Percentiles rank a stretch among this genome's conserved stretches.
phyloP scores from a whole-genome alignment of 2,329 filamentous ascomycete genomes.

The Talaromyces pinophilus region DNA sequence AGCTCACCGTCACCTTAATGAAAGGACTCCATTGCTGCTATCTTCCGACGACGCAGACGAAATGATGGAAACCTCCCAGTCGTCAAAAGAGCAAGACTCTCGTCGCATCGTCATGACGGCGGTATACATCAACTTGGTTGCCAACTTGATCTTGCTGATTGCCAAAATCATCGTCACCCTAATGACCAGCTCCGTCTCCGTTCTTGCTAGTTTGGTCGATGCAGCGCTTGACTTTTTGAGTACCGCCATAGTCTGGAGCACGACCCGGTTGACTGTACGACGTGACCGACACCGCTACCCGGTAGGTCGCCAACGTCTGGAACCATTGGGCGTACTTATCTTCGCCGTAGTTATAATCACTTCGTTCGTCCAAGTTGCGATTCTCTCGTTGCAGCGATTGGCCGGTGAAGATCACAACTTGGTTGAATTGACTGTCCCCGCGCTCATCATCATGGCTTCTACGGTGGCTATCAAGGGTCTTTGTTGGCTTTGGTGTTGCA shows the following conservation, averaged over 20 bases:
- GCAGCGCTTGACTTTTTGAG: slow-evolving; percentile 67
- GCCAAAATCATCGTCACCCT: slow-evolving; percentile 77
- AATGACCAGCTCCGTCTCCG: slow-evolving; percentile 68
- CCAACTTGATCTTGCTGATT: slow-evolving; percentile 72
- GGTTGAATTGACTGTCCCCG: slow-evolving; percentile 70
- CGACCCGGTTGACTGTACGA: slow-evolving; percentile 59
- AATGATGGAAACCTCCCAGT: slow-evolving; percentile 51
- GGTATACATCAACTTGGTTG: slow-evolving; percentile 80
- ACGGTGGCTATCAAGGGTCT: slow-evolving; percentile 80
- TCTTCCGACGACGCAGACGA: slow-evolving; percentile 53
- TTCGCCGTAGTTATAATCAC: slow-evolving; percentile 69
- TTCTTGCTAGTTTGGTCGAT: slow-evolving; percentile 67
- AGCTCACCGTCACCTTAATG: slow-evolving; percentile 14
- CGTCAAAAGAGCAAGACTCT: slow-evolving; percentile 42
- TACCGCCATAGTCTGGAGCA: slow-evolving; percentile 63
- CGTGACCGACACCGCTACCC: slow-evolving; percentile 65
- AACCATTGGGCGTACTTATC: slow-evolving; percentile 66
- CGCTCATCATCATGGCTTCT: slow-evolving; percentile 75
- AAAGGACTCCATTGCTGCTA: slow-evolving; percentile 29
- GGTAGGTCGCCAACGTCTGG: slow-evolving; percentile 63
- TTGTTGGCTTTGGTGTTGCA: slow-evolving; percentile 84
- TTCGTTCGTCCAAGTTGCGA: slow-evolving; percentile 62
- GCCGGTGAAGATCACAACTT: slow-evolving; percentile 62
- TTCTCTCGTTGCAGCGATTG: slow-evolving; percentile 62
- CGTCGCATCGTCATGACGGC: slow-evolving; percentile 79